Evolutionary conservation across 73 alveolate species (phyloP).

Genomic region (Paramecium biaurelia): DNA sequence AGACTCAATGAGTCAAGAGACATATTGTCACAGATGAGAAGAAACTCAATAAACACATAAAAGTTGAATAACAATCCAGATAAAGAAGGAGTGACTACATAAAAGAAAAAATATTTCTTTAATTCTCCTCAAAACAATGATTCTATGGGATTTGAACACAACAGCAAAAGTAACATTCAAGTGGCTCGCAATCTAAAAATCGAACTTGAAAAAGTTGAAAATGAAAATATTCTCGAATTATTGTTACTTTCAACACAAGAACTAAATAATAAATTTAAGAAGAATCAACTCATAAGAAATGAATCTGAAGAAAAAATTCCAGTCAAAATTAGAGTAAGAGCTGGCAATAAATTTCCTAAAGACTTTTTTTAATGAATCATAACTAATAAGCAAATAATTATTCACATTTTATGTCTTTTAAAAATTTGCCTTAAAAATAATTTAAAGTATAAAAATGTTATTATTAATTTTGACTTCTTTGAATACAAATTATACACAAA

Average conservation of each 20-base stretch:
- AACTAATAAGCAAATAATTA: neutral
- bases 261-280: neutral
- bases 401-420: neutral
- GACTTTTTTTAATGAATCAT: neutral
- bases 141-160: neutral
- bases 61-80: neutral
- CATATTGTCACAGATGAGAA: neutral
- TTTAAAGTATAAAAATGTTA: no score
- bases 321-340: neutral
- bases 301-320: neutral
- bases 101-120: neutral
- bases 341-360: neutral
- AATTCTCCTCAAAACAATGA: neutral
- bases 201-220: neutral
- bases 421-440: no score
- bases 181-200: neutral
- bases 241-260: neutral
- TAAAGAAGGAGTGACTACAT: neutral
- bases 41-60: neutral
- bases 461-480: no score
- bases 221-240: neutral
- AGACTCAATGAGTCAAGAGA: neutral
- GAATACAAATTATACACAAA: no score
- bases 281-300: neutral
- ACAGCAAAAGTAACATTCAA: neutral